Conservation (phyloP, 345 rosid genomes). For the Brassica nigra region DNA sequence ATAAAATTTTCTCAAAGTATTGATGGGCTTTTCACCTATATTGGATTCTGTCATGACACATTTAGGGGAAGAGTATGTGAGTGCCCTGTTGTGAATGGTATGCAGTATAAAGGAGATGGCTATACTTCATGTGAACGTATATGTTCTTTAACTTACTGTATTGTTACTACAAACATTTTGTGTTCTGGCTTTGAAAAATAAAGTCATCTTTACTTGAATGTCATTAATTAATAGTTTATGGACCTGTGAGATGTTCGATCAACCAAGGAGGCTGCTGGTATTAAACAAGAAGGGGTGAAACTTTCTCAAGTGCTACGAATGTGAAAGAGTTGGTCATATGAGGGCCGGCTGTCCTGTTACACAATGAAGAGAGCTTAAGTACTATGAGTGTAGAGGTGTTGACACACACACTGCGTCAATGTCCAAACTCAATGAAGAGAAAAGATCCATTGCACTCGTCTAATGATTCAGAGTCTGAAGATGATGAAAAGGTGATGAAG, state of each 20-base stretch:
- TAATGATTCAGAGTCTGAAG: no score
- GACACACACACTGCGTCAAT: no score
- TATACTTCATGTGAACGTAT: conserved; percentile 85
- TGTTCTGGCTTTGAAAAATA: conserved; percentile 7
- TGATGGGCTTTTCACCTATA: neutral
- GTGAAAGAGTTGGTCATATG: no score
- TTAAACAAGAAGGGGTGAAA: conserved; percentile 54
- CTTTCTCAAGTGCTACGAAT: conserved; percentile 64
- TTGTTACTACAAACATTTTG: neutral
- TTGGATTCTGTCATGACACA: conserved; percentile 64
- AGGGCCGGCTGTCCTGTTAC: no score
- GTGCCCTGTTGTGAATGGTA: conserved; percentile 82
- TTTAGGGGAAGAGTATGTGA: conserved; percentile 95
- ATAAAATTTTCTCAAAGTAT: neutral
- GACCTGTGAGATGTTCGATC: conserved; percentile 78
- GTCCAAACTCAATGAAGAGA: no score
- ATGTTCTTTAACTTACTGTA: conserved; percentile 19
- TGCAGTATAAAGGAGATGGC: conserved; percentile 95
- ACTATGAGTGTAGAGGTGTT: no score
- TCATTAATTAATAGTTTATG: conserved; percentile 58
- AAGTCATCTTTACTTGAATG: conserved; percentile 3
- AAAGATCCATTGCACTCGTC: no score
- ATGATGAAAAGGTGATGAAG: no score
- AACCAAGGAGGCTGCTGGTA: conserved; percentile 93
- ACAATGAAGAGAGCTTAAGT: no score